Conservation (phyloP, 1,284 basidiomycete species). For the Cystobasidium slooffiae region DNA sequence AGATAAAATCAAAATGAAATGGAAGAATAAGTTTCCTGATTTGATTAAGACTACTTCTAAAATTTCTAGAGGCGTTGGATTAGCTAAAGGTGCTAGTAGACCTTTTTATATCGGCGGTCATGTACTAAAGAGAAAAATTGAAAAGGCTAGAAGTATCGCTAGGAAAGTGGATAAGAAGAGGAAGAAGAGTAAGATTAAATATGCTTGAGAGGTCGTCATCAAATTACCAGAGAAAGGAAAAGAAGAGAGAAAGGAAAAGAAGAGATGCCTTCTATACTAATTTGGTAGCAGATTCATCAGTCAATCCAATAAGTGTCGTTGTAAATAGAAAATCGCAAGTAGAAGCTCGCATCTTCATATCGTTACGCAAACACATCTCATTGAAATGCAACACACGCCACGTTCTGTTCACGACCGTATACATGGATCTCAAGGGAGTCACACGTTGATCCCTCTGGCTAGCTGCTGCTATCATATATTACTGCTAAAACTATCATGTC, state of each 20-base stretch:
- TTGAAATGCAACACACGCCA: no score
- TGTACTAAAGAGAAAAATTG: slow-evolving; percentile 3
- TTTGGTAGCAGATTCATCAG: neutral
- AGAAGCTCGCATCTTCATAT: no score
- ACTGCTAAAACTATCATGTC: neutral
- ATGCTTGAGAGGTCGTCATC: no score
- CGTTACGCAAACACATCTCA: no score
- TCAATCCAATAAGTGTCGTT: neutral
- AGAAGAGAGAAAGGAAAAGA: neutral
- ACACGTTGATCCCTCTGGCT: neutral
- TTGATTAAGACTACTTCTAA: slow-evolving; percentile 19
- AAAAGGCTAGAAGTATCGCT: slow-evolving; percentile 30
- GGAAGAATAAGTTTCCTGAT: slow-evolving; percentile 37
- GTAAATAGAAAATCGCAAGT: neutral
- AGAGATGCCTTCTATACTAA: neutral
- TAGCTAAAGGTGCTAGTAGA: slow-evolving; percentile 25
- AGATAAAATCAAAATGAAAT: slow-evolving; percentile 46
- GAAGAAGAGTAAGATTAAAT: slow-evolving; percentile 6
- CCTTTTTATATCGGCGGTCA: slow-evolving; percentile 32
- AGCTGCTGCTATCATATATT: neutral
- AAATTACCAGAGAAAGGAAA: neutral
- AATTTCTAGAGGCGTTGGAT: slow-evolving; percentile 20
- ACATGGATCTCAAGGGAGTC: no score
- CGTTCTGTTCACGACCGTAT: no score
- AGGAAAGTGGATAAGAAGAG: slow-evolving; percentile 37